Evolutionary conservation across 2,329 filamentous ascomycete species (phyloP).

Genomic region (Hawksworthiomyces lignivorus): DNA sequence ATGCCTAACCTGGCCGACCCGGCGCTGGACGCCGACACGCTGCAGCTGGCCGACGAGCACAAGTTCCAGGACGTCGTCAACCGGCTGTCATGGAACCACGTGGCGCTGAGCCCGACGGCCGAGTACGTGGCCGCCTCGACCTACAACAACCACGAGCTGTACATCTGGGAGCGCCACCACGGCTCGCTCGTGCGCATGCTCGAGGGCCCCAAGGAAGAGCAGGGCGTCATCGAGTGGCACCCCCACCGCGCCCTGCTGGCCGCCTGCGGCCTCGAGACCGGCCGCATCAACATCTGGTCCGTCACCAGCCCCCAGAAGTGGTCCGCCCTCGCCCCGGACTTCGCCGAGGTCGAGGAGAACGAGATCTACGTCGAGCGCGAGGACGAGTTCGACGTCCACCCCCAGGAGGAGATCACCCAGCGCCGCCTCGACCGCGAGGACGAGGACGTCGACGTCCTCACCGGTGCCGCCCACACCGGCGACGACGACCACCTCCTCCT

Average conservation of each 20-base stretch:
- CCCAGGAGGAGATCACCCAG: slow-evolving; percentile 88
- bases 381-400: slow-evolving; percentile 97
- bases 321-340: slow-evolving; percentile 94
- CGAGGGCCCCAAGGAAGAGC: slow-evolving; percentile 92
- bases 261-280: slow-evolving; percentile 86
- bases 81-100: slow-evolving; percentile 90
- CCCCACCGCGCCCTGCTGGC: slow-evolving; percentile 79
- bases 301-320: slow-evolving; percentile 92
- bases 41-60: slow-evolving; percentile 88
- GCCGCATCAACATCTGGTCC: slow-evolving; percentile 92
- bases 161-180: slow-evolving; percentile 93
- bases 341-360: slow-evolving; percentile 96
- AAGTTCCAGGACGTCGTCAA: slow-evolving; percentile 99
- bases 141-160: slow-evolving; percentile 97
- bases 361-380: slow-evolving; percentile 93
- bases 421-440: slow-evolving; percentile 85
- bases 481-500: slow-evolving; percentile 42
- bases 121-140: slow-evolving; percentile 96
- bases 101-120: slow-evolving; percentile 86
- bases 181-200: slow-evolving; percentile 94
- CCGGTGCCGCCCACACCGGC: slow-evolving; percentile 51
- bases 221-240: slow-evolving; percentile 97
- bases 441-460: slow-evolving; percentile 85
- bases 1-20: slow-evolving; percentile 67
- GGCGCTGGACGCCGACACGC: slow-evolving; percentile 72